Evolutionary conservation across 2,329 filamentous ascomycete species (phyloP).

Genomic region (Aspergillus luchuensis): DNA sequence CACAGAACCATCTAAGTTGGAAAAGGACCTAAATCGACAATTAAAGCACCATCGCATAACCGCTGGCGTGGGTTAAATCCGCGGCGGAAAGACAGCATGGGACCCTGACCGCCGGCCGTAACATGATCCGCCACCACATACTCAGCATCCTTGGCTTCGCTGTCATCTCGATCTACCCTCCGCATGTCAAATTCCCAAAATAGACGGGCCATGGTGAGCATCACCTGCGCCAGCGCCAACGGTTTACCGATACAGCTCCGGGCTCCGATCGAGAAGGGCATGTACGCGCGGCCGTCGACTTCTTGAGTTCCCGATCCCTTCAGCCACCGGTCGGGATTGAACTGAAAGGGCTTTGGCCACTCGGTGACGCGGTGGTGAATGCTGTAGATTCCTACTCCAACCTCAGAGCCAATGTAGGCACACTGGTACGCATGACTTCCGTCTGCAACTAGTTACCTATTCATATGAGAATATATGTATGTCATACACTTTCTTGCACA

Average conservation of each 20-base stretch:
- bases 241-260: background rate
- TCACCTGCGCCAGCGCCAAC: background rate
- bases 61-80: background rate
- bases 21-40: no score
- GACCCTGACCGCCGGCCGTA: background rate
- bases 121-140: background rate
- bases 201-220: background rate
- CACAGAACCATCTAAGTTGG: no score
- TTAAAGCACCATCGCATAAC: no score
- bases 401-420: background rate
- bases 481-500: no score
- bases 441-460: no score
- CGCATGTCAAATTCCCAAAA: background rate
- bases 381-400: background rate
- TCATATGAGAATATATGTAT: no score
- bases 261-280: background rate
- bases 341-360: background rate
- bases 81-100: background rate
- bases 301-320: no score
- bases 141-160: background rate
- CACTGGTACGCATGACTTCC: no score
- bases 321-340: background rate
- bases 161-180: background rate
- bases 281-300: background rate
- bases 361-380: background rate